Percentiles rank a stretch among this genome's conserved stretches.
Conservation (phyloP, 2,329 filamentous ascomycete species). For the Penicillium sp. region DNA sequence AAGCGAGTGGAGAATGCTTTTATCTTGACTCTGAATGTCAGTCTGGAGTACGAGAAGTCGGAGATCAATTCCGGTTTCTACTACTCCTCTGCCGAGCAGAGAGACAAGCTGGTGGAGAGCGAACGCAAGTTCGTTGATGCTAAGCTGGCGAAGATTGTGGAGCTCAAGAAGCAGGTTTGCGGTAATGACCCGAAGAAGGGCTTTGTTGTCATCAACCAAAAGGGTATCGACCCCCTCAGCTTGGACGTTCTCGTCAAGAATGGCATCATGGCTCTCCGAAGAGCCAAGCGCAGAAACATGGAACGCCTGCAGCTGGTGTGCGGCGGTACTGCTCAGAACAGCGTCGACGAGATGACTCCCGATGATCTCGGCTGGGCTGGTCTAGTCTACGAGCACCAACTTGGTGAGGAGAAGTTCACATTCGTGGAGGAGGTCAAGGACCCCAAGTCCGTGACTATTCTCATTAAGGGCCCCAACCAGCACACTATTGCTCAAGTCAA, state of each 20-base stretch:
- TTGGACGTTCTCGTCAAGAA: slow-evolving; percentile 98
- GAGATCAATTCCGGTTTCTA: slow-evolving; percentile 99
- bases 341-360: slow-evolving; percentile 86
- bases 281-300: slow-evolving; percentile 99
- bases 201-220: slow-evolving; percentile 98
- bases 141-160: slow-evolving; percentile 96
- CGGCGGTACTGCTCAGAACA: slow-evolving; percentile 91
- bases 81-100: slow-evolving; percentile 95
- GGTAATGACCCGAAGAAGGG: slow-evolving; percentile 90
- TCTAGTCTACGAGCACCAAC: slow-evolving; percentile 92
- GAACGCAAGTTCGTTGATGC: slow-evolving; percentile 95
- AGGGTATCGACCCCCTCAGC: slow-evolving; percentile 96
- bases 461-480: slow-evolving; percentile 97
- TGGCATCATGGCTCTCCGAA: slow-evolving; percentile 88
- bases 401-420: slow-evolving; percentile 98
- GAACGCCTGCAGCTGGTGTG: slow-evolving; percentile 94
- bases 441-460: slow-evolving; percentile 92
- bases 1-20: slow-evolving; percentile 94
- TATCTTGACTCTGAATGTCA: slow-evolving; percentile 94
- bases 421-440: slow-evolving; percentile 99
- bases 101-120: slow-evolving; percentile 97
- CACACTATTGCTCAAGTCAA: slow-evolving; percentile 98
- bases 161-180: slow-evolving; percentile 97
- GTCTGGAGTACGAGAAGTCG: slow-evolving; percentile 97
- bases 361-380: slow-evolving; percentile 95